Evolutionary conservation across 352 stramenopile genomes (phyloP).

Genomic region (Paralagenidium karlingii): DNA sequence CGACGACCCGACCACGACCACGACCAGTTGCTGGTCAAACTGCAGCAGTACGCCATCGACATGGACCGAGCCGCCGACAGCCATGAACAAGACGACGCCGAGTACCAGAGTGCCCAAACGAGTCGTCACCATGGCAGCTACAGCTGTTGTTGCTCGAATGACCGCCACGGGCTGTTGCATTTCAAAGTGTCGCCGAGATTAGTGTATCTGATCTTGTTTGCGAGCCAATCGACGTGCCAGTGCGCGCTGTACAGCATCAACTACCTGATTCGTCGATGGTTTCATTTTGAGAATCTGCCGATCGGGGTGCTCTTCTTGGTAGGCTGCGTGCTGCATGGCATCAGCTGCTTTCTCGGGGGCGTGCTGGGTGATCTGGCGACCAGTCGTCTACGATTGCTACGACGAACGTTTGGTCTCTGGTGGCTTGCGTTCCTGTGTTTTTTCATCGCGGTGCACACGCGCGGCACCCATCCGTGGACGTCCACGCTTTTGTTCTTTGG

Average conservation of each 20-base stretch:
- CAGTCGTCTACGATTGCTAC: conserved; percentile 32
- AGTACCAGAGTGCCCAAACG: not conserved
- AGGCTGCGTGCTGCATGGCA: conserved; percentile 32
- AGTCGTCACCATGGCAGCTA: not conserved
- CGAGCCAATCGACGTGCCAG: conserved; percentile 40
- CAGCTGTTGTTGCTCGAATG: not conserved
- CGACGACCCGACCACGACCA: not conserved
- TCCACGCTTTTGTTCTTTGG: too few species aligned
- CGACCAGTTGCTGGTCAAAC: not conserved
- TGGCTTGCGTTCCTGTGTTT: conserved; percentile 21
- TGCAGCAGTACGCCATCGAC: not conserved
- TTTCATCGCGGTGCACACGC: too few species aligned
- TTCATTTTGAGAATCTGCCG: conserved; percentile 29
- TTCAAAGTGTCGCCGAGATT: not conserved
- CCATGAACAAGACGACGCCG: not conserved
- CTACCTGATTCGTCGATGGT: conserved; percentile 24
- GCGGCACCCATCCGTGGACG: too few species aligned
- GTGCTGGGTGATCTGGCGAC: conserved; percentile 28
- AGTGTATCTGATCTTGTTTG: conserved; percentile 33
- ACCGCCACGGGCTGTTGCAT: too few species aligned
- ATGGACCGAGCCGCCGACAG: not conserved
- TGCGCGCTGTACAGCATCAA: conserved; percentile 56
- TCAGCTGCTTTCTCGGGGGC: conserved; percentile 35
- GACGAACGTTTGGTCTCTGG: conserved; percentile 25
- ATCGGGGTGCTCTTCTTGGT: conserved; percentile 44